Conservation (phyloP, 345 rosid genomes). For the Orychophragmus violaceus region DNA sequence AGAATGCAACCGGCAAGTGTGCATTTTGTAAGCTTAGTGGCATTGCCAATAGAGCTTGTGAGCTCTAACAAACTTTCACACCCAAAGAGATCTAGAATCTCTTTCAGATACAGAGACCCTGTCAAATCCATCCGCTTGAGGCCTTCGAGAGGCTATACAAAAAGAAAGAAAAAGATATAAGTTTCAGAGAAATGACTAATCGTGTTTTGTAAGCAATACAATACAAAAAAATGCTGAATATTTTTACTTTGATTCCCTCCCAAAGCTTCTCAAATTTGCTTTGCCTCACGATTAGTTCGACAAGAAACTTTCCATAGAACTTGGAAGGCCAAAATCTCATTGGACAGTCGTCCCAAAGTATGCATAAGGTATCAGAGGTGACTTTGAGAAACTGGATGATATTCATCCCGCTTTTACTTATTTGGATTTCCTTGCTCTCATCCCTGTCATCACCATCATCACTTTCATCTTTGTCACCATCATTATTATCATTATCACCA, state of each 20-base stretch:
- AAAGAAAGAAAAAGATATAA: background rate
- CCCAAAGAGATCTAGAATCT: background rate
- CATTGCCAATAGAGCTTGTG: background rate
- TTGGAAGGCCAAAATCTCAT: background rate
- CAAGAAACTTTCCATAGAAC: background rate
- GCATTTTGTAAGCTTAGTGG: background rate
- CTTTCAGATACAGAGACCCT: background rate
- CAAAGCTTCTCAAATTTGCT: no score
- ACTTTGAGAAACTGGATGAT: background rate
- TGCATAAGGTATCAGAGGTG: no score
- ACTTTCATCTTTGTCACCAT: no score
- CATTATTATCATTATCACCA: no score
- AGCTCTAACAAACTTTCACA: background rate
- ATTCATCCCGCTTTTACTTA: background rate
- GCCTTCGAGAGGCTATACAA: background rate
- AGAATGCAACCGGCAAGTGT: background rate
- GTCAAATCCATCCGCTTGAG: background rate
- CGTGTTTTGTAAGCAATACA: background rate
- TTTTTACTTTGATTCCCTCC: no score
- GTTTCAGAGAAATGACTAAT: background rate
- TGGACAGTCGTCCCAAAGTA: background rate
- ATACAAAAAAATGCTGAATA: background rate
- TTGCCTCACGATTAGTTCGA: slow-evolving; percentile 6
- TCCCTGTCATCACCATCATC: no score
- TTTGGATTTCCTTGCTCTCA: background rate